phyloP scores from a whole-genome alignment of 371 early-diverging fungal genomes.

The Dinochytrium kinnereticum region DNA sequence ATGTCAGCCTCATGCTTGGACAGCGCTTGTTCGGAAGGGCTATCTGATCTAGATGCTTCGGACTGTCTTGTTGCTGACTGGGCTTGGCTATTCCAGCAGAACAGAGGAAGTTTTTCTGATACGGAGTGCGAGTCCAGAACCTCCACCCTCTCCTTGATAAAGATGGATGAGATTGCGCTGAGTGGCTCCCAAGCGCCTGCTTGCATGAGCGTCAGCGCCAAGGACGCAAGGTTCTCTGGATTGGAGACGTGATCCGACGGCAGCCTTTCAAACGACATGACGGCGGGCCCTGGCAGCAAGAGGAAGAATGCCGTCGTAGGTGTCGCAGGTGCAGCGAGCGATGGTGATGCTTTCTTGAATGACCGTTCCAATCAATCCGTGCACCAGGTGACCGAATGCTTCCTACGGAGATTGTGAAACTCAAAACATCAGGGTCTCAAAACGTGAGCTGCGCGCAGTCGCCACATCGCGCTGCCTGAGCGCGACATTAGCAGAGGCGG shows the following conservation, averaged over 20 bases:
- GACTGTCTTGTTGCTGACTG: background rate
- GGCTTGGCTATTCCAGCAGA: background rate
- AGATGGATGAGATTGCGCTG: conserved; percentile 13
- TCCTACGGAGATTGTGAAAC: no score
- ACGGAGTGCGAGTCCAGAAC: conserved; percentile 4
- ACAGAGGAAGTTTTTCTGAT: background rate
- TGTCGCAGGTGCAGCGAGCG: no score
- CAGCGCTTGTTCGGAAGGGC: background rate
- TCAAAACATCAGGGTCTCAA: no score
- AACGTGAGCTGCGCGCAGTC: no score
- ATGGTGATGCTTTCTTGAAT: no score
- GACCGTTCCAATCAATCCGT: no score
- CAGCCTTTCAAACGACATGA: no score
- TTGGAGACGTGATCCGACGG: conserved; percentile 4
- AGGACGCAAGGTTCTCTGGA: conserved; percentile 23
- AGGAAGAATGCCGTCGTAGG: no score
- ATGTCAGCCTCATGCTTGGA: background rate
- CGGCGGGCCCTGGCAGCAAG: no score
- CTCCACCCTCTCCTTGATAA: conserved; percentile 23
- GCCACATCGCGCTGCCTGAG: no score
- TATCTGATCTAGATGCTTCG: background rate
- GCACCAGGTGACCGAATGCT: no score
- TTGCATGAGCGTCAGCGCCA: conserved; percentile 32
- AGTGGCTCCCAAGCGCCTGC: conserved; percentile 15
- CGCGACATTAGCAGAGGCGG: no score